Conservation (phyloP, 805 yeast genomes). For the Wickerhamomyces ciferrii region DNA sequence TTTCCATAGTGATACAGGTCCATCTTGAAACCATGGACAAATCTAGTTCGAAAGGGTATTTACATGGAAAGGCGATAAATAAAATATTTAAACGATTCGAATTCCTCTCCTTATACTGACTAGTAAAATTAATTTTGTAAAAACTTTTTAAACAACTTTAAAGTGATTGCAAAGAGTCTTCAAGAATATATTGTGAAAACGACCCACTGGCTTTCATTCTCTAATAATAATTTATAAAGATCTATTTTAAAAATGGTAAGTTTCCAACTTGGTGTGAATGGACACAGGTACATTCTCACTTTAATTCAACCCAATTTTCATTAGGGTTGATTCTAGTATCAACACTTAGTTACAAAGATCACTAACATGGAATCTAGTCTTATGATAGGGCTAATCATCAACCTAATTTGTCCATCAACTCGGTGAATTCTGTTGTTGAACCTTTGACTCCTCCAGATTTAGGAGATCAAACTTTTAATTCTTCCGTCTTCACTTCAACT, state of each 20-base stretch:
- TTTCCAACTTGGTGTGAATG: not conserved
- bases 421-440: conserved; percentile 39
- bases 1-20: conserved; percentile 14
- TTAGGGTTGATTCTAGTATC: too few relatives aligned
- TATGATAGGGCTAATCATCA: conserved; percentile 17
- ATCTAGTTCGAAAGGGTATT: conserved; percentile 3
- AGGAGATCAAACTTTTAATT: conserved; percentile 17
- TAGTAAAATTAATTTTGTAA: too few relatives aligned
- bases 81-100: not conserved
- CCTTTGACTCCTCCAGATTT: conserved; percentile 47
- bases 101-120: not conserved
- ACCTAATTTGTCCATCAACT: conserved; percentile 26
- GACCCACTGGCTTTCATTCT: not conserved
- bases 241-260: not conserved
- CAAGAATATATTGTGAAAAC: not conserved
- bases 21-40: conserved; percentile 3
- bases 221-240: not conserved
- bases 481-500: conserved; percentile 17
- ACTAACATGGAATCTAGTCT: conserved; percentile 4
- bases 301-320: too few relatives aligned
- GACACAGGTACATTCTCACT: not conserved
- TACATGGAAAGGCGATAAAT: conserved; percentile 1
- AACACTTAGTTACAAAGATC: not conserved
- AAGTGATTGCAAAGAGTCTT: not conserved
- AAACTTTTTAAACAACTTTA: not conserved